Evolutionary conservation across 306 rosid species (phyloP).

Genomic region (Rosa persica): DNA sequence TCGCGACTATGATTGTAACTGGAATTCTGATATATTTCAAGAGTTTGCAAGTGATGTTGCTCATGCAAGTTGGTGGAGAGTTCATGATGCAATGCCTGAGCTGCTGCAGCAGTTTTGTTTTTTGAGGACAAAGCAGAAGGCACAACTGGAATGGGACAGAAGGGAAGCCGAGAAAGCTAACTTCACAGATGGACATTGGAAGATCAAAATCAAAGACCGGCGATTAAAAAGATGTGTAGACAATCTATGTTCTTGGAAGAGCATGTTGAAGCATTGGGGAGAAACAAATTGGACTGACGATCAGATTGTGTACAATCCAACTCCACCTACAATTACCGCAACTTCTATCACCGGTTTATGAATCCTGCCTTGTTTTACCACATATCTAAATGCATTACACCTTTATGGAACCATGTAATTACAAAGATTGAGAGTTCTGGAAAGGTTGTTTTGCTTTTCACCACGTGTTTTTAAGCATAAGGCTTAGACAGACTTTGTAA

Average conservation of each 20-base stretch:
- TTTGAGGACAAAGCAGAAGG: constrained; percentile 81
- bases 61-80: constrained; percentile 84
- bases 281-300: constrained; percentile 94
- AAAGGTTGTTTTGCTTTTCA: not conserved
- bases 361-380: not conserved
- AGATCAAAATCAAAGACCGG: constrained; percentile 50
- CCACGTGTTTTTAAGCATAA: not conserved
- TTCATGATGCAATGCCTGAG: constrained; percentile 90
- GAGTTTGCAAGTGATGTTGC: constrained; percentile 95
- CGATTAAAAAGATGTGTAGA: constrained; percentile 72
- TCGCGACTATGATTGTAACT: constrained; percentile 88
- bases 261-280: constrained; percentile 94
- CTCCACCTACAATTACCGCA: constrained; percentile 53
- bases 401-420: not conserved
- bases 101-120: constrained; percentile 77
- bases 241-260: constrained; percentile 74
- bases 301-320: constrained; percentile 34
- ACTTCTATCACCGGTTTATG: constrained; percentile 21
- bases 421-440: not conserved
- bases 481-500: not conserved
- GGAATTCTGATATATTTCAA: constrained; percentile 75
- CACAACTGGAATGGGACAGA: constrained; percentile 87
- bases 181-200: constrained; percentile 86
- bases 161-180: constrained; percentile 69
- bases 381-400: not conserved